Conservation (phyloP, 1,284 basidiomycete genomes). For the Caloboletus firmus region DNA sequence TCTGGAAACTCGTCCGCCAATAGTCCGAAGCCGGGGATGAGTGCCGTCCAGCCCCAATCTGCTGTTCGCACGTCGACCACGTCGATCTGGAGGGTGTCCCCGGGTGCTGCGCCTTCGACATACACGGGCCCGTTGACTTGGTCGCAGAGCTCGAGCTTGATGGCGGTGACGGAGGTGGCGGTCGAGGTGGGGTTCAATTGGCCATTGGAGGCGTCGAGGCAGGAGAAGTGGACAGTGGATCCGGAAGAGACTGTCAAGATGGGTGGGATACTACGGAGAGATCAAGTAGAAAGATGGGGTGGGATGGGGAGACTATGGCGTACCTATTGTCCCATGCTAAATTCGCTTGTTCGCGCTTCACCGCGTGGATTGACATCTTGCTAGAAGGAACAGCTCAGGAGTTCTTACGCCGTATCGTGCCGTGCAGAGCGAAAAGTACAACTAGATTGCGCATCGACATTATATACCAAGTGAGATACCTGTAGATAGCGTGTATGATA, state of each 20-base stretch:
- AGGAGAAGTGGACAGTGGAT: constrained; percentile 56
- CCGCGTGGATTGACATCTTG: constrained; percentile 52
- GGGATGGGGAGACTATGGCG: background rate
- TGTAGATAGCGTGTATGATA: background rate
- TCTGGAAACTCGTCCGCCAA: constrained; percentile 54
- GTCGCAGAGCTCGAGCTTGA: constrained; percentile 50
- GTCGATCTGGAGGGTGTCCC: constrained; percentile 60
- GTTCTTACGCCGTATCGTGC: background rate
- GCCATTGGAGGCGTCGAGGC: constrained; percentile 62
- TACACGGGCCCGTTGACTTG: constrained; percentile 61
- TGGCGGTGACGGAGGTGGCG: constrained; percentile 34
- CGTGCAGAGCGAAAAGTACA: background rate
- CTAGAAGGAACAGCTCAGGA: background rate
- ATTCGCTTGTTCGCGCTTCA: constrained; percentile 50
- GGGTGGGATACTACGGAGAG: constrained; percentile 46
- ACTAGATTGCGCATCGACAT: constrained; percentile 19
- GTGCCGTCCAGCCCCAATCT: constrained; percentile 61
- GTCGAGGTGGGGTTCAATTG: constrained; percentile 52
- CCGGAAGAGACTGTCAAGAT: constrained; percentile 51
- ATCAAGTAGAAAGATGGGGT: background rate
- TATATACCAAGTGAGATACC: constrained; percentile 16
- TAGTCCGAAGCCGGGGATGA: constrained; percentile 59
- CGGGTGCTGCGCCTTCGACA: constrained; percentile 49
- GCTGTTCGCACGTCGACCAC: constrained; percentile 51
- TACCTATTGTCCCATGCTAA: constrained; percentile 62